Conservation (phyloP, 768 basidiomycete species). For the Hericium rajendrae region DNA sequence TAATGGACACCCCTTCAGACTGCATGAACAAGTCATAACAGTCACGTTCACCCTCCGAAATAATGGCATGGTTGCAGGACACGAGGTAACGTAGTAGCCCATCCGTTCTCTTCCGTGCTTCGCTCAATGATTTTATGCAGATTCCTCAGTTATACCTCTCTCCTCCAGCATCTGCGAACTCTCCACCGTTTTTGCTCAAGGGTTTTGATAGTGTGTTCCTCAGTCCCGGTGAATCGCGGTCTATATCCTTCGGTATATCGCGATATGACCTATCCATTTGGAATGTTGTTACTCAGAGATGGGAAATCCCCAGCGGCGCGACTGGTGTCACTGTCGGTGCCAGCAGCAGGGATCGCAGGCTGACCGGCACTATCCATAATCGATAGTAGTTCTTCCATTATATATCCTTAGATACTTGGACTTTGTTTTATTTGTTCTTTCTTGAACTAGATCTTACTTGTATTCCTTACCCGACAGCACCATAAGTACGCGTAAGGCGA, state of each 20-base stretch:
- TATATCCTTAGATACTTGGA: background rate
- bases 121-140: constrained; percentile 39
- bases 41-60: constrained; percentile 62
- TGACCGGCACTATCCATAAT: constrained; percentile 32
- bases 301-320: constrained; percentile 22
- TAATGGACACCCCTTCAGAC: background rate
- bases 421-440: background rate
- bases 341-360: constrained; percentile 53
- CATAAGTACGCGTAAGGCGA: background rate
- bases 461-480: too few relatives aligned
- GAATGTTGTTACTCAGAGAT: constrained; percentile 25
- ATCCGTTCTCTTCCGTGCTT: background rate
- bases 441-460: too few relatives aligned
- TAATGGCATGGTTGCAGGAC: constrained; percentile 49
- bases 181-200: constrained; percentile 58
- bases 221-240: constrained; percentile 13
- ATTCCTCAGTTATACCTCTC: constrained; percentile 72
- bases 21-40: constrained; percentile 32
- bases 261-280: constrained; percentile 18
- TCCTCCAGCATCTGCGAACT: constrained; percentile 47
- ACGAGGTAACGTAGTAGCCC: constrained; percentile 21
- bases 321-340: constrained; percentile 22
- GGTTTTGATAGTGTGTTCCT: constrained; percentile 18
- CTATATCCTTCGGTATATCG: constrained; percentile 13
- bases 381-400: background rate